Conservation (phyloP, 2,329 filamentous ascomycete genomes). For the Biscogniauxia mediterranea region DNA sequence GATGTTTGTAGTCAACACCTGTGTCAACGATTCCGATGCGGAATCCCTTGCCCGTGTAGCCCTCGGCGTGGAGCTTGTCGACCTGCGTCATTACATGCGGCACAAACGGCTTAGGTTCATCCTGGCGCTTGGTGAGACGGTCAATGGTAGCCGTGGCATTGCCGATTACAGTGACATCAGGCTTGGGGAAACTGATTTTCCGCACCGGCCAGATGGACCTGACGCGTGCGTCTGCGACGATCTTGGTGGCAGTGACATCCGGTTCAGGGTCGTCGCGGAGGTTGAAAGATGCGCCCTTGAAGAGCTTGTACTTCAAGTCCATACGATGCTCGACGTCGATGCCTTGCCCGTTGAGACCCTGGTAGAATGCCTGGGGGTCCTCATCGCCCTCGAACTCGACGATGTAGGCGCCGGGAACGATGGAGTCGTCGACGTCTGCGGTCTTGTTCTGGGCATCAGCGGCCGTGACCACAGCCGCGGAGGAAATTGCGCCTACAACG, state of each 20-base stretch:
- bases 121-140: not conserved
- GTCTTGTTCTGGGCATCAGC: not conserved
- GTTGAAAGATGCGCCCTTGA: constrained; percentile 2
- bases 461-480: not conserved
- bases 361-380: constrained; percentile 1
- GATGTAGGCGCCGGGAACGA: constrained; percentile 3
- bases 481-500: not conserved
- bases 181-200: not conserved
- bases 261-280: not conserved
- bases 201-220: constrained; percentile 3
- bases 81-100: constrained; percentile 13
- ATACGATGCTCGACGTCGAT: constrained; percentile 5
- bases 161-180: not conserved
- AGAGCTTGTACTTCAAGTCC: constrained; percentile 1
- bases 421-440: not conserved
- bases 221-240: constrained; percentile 1
- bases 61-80: constrained; percentile 6
- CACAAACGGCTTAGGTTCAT: constrained; percentile 1
- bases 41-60: constrained; percentile 10
- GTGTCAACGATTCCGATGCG: constrained; percentile 23
- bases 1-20: constrained; percentile 42
- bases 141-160: not conserved
- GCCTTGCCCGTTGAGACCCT: not conserved
- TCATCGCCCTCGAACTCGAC: constrained; percentile 3
- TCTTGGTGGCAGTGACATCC: not conserved